Base-by-base conservation (phyloP, 2,329 filamentous ascomycete genomes). In the Neofusicoccum kwambonambiense region DNA sequence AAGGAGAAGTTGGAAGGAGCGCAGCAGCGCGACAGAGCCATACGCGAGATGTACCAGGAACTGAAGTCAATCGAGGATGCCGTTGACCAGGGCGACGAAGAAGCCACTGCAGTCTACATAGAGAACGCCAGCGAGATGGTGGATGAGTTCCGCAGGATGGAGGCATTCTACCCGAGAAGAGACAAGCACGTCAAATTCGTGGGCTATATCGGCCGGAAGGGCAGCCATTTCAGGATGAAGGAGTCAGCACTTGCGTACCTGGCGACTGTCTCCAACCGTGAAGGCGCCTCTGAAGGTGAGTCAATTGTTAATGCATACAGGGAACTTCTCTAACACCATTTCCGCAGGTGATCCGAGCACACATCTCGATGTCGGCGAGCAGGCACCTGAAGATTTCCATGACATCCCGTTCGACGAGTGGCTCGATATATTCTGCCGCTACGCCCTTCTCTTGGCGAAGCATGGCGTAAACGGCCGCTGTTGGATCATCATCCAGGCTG, bases 401-500 rank as follows among this genome's bases (percentile, higher is more conserved):
- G 90, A 90, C 7, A 91, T 98, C 52, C 81, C 88, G 0, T 97
- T 98, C 73, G 83, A 89, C 65, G 85, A 88, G 52, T 99, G 95
- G 95, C 84, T 97, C 3, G 91, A 96, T 69, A 84, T 97, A 0
- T 97, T 99, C 74, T 84, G 96, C 41, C 91, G 95, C 72, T 96
- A 96, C 74, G 90, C 93, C 3, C 83, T 97, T 54, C 83, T 89
- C 4, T 84, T 95, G 37, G 90, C 93, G 7, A 85, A 87, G 47
- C 80, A 83, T 19, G 88, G 88, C 39, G 86, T 90, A 54, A 81
- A 85, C 13, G 84, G 89, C 47, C 89, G 92, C 67, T 89, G 92
- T 58, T 97, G 97, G 75, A 87, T 89, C 58, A 87, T 92, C 7
- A 89, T 96, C 69, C 87, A 93, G 67, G 87, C 90, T 5, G 92